A percentile compares a stretch with the other conserved stretches of the same genome.
phyloP scores from a whole-genome alignment of 495 filamentous ascomycete genomes.

The Lasiosphaeria hispida region DNA sequence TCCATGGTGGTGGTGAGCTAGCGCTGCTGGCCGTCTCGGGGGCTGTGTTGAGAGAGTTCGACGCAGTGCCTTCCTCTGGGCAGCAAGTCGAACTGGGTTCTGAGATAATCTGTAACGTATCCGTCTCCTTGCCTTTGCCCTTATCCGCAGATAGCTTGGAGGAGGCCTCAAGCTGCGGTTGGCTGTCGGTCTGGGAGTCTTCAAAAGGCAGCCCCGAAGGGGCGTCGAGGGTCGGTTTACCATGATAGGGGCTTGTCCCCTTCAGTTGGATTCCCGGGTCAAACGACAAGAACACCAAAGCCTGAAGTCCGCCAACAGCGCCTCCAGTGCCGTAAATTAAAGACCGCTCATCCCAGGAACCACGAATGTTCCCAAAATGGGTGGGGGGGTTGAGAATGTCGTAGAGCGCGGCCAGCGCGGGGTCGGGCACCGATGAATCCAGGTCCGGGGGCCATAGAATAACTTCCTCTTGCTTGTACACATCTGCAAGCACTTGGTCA shows the following conservation, averaged over 20 bases:
- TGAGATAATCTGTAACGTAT: not conserved
- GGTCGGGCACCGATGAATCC: conserved; percentile 27
- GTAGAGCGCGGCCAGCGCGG: conserved; percentile 46
- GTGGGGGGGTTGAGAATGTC: conserved; percentile 57
- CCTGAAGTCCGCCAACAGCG: conserved; percentile 37
- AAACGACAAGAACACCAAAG: conserved; percentile 62
- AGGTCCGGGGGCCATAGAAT: conserved; percentile 59
- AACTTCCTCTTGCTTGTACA: conserved; percentile 51
- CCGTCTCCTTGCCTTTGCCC: conserved; percentile 16
- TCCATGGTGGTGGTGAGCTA: conserved; percentile 21
- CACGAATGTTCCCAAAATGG: conserved; percentile 46
- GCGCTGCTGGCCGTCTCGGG: not conserved
- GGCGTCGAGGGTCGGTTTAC: not conserved
- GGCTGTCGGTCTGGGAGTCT: not conserved
- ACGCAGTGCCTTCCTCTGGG: not conserved
- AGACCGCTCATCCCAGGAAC: conserved; percentile 61
- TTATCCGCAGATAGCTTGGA: conserved; percentile 8
- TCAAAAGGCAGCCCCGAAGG: conserved; percentile 5
- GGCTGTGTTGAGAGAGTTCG: not conserved
- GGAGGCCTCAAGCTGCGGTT: conserved; percentile 5
- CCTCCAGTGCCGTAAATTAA: conserved; percentile 54
- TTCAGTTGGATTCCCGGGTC: conserved; percentile 47
- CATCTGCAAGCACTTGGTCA: conserved; percentile 33
- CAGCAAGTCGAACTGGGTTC: not conserved
- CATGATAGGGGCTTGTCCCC: conserved; percentile 21